Percentiles rank a stretch among this genome's conserved stretches.
phyloP scores from a whole-genome alignment of 1,139 yeast genomes.

The Nakaseomyces delphensis region DNA sequence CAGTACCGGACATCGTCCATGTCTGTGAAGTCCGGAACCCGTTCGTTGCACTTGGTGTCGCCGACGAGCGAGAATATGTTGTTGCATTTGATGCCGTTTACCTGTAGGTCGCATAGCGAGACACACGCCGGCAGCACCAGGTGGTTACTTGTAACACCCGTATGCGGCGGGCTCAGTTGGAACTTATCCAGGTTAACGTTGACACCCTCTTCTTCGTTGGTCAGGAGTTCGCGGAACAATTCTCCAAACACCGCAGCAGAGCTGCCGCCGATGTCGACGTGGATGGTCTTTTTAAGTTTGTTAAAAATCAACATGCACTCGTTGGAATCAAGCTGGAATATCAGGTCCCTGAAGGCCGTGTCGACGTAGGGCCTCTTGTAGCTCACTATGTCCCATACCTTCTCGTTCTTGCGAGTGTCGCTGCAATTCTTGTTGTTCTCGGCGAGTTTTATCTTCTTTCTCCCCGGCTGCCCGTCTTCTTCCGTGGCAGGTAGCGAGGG shows the following conservation, averaged over 20 bases:
- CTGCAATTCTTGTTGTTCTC: not conserved
- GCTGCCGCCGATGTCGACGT: constrained; percentile 26
- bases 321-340: constrained; percentile 45
- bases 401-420: constrained; percentile 7
- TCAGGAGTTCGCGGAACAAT: constrained; percentile 20
- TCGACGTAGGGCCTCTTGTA: constrained; percentile 57
- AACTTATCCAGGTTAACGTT: constrained; percentile 10
- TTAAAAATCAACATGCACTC: constrained; percentile 26
- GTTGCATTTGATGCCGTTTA: constrained; percentile 21
- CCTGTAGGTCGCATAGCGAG: constrained; percentile 20
- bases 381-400: constrained; percentile 22
- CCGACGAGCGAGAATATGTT: constrained; percentile 20
- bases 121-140: constrained; percentile 27
- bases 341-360: constrained; percentile 40
- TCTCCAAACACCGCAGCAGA: constrained; percentile 27
- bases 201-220: constrained; percentile 9
- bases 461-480: constrained; percentile 8
- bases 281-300: constrained; percentile 25
- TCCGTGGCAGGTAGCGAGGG: constrained; percentile 4
- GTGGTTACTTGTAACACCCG: no score
- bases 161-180: constrained; percentile 11
- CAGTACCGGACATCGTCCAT: constrained; percentile 10
- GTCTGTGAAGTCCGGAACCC: constrained; percentile 17
- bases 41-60: constrained; percentile 17
- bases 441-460: constrained; percentile 9